A percentile compares a stretch with the other conserved stretches of the same genome.
Conservation (phyloP, 192 early-diverging fungal genomes). For the Umbelopsis ramanniana region DNA sequence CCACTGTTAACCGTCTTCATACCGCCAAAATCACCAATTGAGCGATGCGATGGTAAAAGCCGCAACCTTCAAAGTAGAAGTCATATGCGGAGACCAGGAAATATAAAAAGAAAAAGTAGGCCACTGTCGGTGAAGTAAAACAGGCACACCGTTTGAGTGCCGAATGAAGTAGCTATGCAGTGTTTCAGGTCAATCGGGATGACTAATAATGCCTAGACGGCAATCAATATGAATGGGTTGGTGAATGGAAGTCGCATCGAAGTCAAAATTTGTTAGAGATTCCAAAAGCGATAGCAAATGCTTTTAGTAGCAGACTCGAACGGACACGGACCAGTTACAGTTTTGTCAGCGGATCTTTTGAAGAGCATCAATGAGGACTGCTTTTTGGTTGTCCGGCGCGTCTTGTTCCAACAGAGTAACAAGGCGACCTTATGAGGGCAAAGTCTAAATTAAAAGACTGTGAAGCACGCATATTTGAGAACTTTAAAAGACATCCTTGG, state of each 20-base stretch:
- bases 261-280: constrained; percentile 1
- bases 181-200: background rate
- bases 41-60: constrained; percentile 42
- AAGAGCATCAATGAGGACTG: background rate
- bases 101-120: constrained; percentile 44
- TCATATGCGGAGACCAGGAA: constrained; percentile 57
- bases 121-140: constrained; percentile 5
- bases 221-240: constrained; percentile 11
- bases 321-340: constrained; percentile 11
- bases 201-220: background rate
- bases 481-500: background rate
- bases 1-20: constrained; percentile 2
- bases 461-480: no score
- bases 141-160: constrained; percentile 19
- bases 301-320: constrained; percentile 9
- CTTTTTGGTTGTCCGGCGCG: constrained; percentile 2
- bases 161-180: constrained; percentile 6
- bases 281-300: constrained; percentile 5
- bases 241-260: constrained; percentile 17
- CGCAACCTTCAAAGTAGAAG: constrained; percentile 42
- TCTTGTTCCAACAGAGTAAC: constrained; percentile 11
- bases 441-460: no score
- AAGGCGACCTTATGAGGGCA: constrained; percentile 18
- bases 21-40: constrained; percentile 27
- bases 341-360: background rate